A percentile compares a stretch with the other conserved stretches of the same genome.
phyloP scores from a whole-genome alignment of 2,329 filamentous ascomycete species.

The Ophiosphaerella narmari region DNA sequence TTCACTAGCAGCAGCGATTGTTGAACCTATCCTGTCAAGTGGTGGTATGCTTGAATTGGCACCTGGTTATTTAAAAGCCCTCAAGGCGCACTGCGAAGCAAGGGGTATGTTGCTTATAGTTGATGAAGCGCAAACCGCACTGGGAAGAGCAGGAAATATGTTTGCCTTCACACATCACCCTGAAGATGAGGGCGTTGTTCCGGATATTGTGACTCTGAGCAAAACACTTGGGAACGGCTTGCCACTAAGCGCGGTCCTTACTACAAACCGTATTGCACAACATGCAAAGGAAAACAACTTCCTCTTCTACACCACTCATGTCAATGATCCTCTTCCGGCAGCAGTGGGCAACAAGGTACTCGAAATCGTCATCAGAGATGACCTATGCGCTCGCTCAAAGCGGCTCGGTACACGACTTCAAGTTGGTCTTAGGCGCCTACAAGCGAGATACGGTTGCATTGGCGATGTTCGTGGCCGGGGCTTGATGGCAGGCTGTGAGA shows the following conservation, averaged over 20 bases:
- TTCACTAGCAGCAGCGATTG: conserved; percentile 65
- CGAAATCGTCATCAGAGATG: conserved; percentile 63
- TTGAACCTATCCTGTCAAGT: conserved; percentile 64
- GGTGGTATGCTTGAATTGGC: conserved; percentile 66
- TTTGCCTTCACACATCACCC: conserved; percentile 51
- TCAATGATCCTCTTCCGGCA: conserved; percentile 65
- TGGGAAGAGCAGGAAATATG: conserved; percentile 51
- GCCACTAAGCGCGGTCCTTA: conserved; percentile 63
- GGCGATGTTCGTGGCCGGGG: conserved; percentile 65
- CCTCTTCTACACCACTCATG: conserved; percentile 65
- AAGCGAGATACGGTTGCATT: conserved; percentile 62
- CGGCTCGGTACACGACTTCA: conserved; percentile 54
- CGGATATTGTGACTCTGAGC: conserved; percentile 63
- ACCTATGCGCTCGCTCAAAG: conserved; percentile 54
- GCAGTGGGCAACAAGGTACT: conserved; percentile 66
- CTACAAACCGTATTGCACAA: conserved; percentile 58
- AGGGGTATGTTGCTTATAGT: conserved; percentile 44
- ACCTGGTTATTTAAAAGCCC: conserved; percentile 60
- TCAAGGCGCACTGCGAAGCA: conserved; percentile 52
- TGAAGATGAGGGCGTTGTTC: conserved; percentile 42
- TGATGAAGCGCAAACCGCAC: conserved; percentile 45
- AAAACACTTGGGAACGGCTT: conserved; percentile 67
- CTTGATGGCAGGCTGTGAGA: conserved; percentile 63
- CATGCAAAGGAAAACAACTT: conserved; percentile 56
- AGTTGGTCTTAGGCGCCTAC: conserved; percentile 52